These are phyloP conservation scores for Microbotryum silenes-acaulis DNA, from an alignment of 1,284 basidiomycete genomes.

Conservation along the genomic window DNA sequence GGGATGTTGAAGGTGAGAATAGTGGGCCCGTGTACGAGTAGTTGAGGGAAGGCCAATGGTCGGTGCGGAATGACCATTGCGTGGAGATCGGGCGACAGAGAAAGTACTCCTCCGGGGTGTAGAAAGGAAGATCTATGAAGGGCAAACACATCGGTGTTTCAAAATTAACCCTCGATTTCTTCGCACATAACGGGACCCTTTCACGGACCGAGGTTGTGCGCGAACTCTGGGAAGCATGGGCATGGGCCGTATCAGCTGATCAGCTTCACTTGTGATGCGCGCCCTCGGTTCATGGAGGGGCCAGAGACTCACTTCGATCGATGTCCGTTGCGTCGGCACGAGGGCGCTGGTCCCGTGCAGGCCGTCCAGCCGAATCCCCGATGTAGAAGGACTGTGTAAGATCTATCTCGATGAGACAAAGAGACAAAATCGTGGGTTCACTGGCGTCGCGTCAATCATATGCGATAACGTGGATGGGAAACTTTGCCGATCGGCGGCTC, in stretches of 20 bases:
- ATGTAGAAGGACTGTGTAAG: constrained; percentile 63
- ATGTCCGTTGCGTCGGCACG: constrained; percentile 47
- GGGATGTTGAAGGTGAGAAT: constrained; percentile 55
- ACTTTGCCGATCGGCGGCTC: too few species aligned
- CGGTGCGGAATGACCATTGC: constrained; percentile 5
- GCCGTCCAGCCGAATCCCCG: constrained; percentile 81
- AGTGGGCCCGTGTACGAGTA: constrained; percentile 46
- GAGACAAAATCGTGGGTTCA: too few species aligned
- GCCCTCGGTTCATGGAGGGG: constrained; percentile 44
- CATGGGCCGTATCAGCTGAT: not conserved
- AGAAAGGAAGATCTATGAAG: constrained; percentile 47
- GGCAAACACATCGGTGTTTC: too few species aligned
- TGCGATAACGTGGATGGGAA: not conserved
- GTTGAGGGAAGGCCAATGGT: not conserved
- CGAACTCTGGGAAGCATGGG: constrained; percentile 50
- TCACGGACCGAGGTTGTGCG: constrained; percentile 54
- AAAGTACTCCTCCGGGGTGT: constrained; percentile 72
- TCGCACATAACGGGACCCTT: constrained; percentile 37
- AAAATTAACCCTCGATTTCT: too few species aligned
- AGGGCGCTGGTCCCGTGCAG: constrained; percentile 51
- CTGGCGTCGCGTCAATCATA: not conserved
- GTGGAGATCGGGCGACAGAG: constrained; percentile 43
- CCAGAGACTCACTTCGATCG: constrained; percentile 51
- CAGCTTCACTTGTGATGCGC: constrained; percentile 1
- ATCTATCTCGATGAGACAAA: constrained; percentile 47